Evolutionary conservation across 805 yeast genomes (phyloP), one percentile per base, ranked within the genome.

Genomic region (Lipomyces orientalis): DNA sequence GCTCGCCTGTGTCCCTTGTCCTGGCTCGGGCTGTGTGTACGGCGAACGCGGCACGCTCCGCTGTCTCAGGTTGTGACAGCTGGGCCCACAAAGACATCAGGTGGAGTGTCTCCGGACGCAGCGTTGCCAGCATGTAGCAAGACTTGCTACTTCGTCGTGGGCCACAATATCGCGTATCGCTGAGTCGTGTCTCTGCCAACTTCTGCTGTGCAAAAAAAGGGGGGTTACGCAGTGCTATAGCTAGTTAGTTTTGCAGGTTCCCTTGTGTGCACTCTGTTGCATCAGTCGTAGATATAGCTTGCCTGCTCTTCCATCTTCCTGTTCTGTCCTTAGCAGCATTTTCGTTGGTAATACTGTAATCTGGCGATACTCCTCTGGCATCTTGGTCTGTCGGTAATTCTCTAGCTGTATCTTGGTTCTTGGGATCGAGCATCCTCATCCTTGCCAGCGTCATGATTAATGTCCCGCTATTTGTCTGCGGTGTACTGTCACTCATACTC

Each of bases 401-500:
- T 35, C 39, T 5, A 10, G 16, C 4, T 10, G 29, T 25, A 25
- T 25, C 10, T 37, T 37, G 43, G 16, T 37, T 12, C 43, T 37
- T 35, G 39, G 14, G 43, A 12, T 12, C 29, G 12, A 37, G 16
- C 43, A 12, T 37, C 16, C 43, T 10, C 14, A 37, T 37, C 43
- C n/a, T 37, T 16, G 1, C 14, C 49, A 14, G 19, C 67, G 46
- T 4, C 29, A 68, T 68, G 71, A 62, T 67, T 52, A 64, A 64
- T 58, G 64, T 22, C 2, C 66, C 70, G 33, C 54, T 67, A 6
- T 67, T 67, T 35, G 59, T 51, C 31, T 12, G 59, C 1, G 39
- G 60, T 8, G 22, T 65, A 19, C 16, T 64, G 10, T 54, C 64
- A 34, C 34, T 86, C n/a, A 56, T 83, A 2, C 69, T 86, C 4